Base-by-base conservation (phyloP, 768 basidiomycete species). In the Leccinellum luteum region DNA sequence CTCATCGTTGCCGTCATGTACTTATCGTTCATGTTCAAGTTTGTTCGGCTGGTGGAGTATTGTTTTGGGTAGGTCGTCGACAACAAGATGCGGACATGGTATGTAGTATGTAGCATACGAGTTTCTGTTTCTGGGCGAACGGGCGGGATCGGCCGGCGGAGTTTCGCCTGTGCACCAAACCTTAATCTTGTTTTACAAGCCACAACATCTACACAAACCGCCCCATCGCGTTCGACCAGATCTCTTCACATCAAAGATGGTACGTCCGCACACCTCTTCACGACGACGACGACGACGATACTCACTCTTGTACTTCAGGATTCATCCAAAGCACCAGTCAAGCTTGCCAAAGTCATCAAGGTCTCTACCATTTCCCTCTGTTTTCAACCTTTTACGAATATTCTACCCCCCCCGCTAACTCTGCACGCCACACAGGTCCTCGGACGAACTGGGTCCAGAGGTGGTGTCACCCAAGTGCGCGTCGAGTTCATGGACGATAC, bases 401-500 rank as follows among this genome's bases (percentile, higher is more conserved):
- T n/a, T n/a, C n/a, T n/a, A n/a, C n/a, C n/a, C n/a, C n/a, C n/a
- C 38, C 30, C 41, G 32, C 8, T 34, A 4, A 12, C 15, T 25
- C 28, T 6, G 5, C 28, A 45, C 59, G 59, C 54, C 53, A 15
- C 25, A 27, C 8, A 65, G 94, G 93, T 98, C 75, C 88, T 98
- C 69, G 97, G 97, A 71, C 88, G 97, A 70, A 99, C 97, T 73
- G 96, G 96, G 61, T 98, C 95, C 68, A 92, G 96, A 74, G 96
- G 96, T 79, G 96, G 96, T 80, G 94, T 98, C 69, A 98, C 94
- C 60, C 95, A 98, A 81, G 95, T 98, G 77, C 93, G 96, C 65
- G 97, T 99, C 65, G 97, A 98, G 74, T 97, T 99, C 81, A 88
- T 98, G 90, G 96, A 98, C 74, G 95, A 98, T 75, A 85, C 91